A percentile compares a stretch with the other conserved stretches of the same genome.
Conservation (phyloP, 176 grass and related monocot species). For the sorghum (Sorghum bicolor) region DNA sequence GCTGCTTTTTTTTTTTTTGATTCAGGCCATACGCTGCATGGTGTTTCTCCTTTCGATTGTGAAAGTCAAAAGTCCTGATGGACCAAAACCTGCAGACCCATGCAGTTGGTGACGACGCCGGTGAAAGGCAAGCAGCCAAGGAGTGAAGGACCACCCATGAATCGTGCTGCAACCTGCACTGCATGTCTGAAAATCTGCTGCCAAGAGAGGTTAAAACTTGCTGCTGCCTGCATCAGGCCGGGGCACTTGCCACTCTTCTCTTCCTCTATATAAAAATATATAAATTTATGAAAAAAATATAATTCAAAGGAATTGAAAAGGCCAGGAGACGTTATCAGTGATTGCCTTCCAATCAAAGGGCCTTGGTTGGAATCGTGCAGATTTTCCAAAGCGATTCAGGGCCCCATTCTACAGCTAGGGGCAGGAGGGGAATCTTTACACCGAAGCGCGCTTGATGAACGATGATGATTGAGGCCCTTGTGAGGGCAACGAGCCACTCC, state of each 20-base stretch:
- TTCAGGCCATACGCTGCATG: neutral
- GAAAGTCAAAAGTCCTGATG: neutral
- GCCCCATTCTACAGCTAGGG: conserved; percentile 27
- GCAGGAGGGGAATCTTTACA: conserved; percentile 37
- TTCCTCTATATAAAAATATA: neutral
- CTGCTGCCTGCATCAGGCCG: neutral
- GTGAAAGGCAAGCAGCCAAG: neutral
- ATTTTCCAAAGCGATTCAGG: conserved; percentile 40
- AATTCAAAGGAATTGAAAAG: neutral
- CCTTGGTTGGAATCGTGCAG: conserved; percentile 25
- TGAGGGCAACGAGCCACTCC: neutral
- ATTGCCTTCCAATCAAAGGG: conserved; percentile 11
- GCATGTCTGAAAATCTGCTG: neutral
- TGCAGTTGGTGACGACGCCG: neutral
- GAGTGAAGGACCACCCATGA: neutral
- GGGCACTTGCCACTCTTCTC: neutral
- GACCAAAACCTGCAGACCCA: neutral
- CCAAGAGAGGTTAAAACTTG: neutral
- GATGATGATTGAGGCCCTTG: conserved; percentile 39
- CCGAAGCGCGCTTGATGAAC: conserved; percentile 41
- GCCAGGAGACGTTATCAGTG: neutral
- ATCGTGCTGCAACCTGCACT: conserved; percentile 10
- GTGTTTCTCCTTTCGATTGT: neutral
- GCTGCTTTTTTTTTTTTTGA: neutral
- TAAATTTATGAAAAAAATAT: neutral